These are phyloP conservation scores for Ustulina deusta DNA, from an alignment of 2,329 filamentous ascomycete genomes.

Conservation along the genomic window DNA sequence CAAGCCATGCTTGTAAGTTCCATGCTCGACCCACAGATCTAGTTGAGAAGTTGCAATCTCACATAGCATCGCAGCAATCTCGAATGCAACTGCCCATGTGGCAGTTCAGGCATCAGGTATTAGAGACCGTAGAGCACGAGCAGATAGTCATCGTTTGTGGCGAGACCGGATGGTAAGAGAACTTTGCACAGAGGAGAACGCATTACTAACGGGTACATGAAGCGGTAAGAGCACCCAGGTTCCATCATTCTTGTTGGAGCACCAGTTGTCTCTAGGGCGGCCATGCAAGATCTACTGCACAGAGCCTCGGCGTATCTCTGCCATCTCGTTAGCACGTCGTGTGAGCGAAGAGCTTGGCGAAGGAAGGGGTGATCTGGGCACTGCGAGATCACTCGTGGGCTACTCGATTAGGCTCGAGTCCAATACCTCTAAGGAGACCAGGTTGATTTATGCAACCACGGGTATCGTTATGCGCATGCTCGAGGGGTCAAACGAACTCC, in stretches of 20 bases:
- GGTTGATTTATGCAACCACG: conserved; percentile 88
- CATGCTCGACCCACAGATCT: background rate
- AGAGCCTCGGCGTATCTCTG: conserved; percentile 94
- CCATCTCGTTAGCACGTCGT: conserved; percentile 90
- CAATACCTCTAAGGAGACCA: conserved; percentile 83
- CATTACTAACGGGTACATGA: conserved; percentile 10
- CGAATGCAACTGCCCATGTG: conserved; percentile 91
- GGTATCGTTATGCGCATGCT: conserved; percentile 99
- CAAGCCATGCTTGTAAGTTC: conserved; percentile 78
- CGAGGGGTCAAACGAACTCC: conserved; percentile 85
- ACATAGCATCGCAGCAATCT: conserved; percentile 56
- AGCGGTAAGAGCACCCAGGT: conserved; percentile 96
- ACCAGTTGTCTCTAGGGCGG: conserved; percentile 83
- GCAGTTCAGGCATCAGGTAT: conserved; percentile 81
- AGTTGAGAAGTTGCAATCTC: conserved; percentile 21
- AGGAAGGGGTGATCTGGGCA: conserved; percentile 82
- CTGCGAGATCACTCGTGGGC: conserved; percentile 84
- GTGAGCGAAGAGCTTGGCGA: conserved; percentile 97
- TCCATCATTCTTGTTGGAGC: conserved; percentile 92
- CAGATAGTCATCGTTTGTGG: conserved; percentile 95
- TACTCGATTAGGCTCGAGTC: conserved; percentile 95
- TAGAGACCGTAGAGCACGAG: conserved; percentile 80
- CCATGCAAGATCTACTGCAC: conserved; percentile 95
- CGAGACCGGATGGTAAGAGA: conserved; percentile 83
- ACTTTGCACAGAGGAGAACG: background rate